phyloP scores from a whole-genome alignment of 768 basidiomycete genomes.

The Amanita phalloides region DNA sequence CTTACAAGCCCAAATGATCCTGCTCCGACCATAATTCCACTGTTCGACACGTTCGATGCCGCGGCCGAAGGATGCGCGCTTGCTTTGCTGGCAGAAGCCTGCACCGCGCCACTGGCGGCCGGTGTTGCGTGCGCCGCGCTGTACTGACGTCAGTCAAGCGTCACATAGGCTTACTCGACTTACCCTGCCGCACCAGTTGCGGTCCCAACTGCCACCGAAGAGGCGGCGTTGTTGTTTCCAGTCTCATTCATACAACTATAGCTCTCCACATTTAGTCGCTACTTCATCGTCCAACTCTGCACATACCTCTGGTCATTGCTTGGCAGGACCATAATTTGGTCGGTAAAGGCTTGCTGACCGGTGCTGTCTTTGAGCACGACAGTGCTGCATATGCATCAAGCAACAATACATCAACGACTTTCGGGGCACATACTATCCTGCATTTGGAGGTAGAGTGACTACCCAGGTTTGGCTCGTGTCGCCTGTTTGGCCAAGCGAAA shows the following conservation, averaged over 20 bases:
- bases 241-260: constrained; percentile 1
- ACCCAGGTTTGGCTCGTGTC: constrained; percentile 41
- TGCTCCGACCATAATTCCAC: constrained; percentile 13
- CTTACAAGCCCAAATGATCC: constrained; percentile 34
- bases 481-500: constrained; percentile 35
- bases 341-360: constrained; percentile 42
- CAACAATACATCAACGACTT: neutral
- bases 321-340: constrained; percentile 23
- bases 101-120: constrained; percentile 6
- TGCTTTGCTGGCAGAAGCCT: constrained; percentile 8
- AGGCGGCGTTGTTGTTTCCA: neutral
- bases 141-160: neutral
- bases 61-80: constrained; percentile 14
- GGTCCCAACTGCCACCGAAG: neutral
- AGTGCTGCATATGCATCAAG: constrained; percentile 27
- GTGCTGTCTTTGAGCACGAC: constrained; percentile 46
- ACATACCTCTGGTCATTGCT: constrained; percentile 26
- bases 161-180: neutral
- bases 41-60: constrained; percentile 6
- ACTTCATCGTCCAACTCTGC: neutral
- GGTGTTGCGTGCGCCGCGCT: neutral
- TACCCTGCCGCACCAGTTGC: neutral
- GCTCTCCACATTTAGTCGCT: neutral
- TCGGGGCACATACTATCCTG: constrained; percentile 31
- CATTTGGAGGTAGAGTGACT: constrained; percentile 34